A percentile compares a stretch with the other conserved stretches of the same genome.
phyloP scores from a whole-genome alignment of 306 rosid species.

The Cucumis cinereus region DNA sequence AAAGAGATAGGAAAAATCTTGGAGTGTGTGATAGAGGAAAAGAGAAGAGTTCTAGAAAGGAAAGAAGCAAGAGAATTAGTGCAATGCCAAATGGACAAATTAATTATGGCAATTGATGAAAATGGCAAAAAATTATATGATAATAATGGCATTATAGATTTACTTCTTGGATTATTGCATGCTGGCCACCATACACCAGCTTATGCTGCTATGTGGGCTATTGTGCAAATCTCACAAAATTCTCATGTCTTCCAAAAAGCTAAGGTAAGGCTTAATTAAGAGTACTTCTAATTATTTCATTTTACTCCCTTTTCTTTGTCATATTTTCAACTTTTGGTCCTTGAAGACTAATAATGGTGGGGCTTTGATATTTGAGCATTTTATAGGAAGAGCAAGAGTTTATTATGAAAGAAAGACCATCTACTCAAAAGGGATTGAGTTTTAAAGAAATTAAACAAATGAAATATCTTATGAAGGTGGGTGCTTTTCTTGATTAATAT shows the following conservation, averaged over 20 bases:
- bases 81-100: constrained; percentile 10
- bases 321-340: neutral
- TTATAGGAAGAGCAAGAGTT: constrained; percentile 21
- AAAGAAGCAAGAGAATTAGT: neutral
- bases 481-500: neutral
- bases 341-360: too few species aligned
- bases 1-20: neutral
- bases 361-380: neutral
- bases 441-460: constrained; percentile 15
- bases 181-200: constrained; percentile 18
- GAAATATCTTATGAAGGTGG: constrained; percentile 9
- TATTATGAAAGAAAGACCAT: constrained; percentile 10
- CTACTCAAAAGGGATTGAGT: constrained; percentile 12
- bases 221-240: neutral
- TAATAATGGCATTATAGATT: constrained; percentile 4
- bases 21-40: neutral
- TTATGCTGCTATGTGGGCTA: neutral
- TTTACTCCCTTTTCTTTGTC: neutral
- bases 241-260: neutral
- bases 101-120: constrained; percentile 8
- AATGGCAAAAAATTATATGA: constrained; percentile 7
- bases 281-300: neutral
- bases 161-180: neutral
- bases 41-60: neutral
- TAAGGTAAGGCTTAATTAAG: neutral